Conservation (phyloP, 1,284 basidiomycete species). For the Amylostereum areolatum region DNA sequence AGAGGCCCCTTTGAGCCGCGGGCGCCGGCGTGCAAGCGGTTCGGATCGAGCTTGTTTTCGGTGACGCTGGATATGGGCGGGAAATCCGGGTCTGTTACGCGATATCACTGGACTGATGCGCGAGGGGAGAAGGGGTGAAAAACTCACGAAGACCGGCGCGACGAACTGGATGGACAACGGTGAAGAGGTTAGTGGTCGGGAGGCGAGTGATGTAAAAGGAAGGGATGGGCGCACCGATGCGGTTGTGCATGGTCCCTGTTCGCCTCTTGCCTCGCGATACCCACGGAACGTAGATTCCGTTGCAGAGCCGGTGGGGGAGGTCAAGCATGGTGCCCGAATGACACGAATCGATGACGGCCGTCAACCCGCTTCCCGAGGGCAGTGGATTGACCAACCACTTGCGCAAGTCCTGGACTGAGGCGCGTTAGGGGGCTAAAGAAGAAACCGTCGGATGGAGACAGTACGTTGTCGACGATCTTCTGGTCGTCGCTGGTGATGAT, state of each 20-base stretch:
- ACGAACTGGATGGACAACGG: no score
- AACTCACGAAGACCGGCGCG: background rate
- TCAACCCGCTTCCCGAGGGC: conserved; percentile 22
- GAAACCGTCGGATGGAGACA: background rate
- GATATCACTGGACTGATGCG: no score
- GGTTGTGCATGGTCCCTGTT: conserved; percentile 27
- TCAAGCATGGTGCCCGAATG: conserved; percentile 42
- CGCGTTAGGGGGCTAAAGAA: background rate
- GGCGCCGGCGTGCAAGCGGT: no score
- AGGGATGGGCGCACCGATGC: conserved; percentile 6
- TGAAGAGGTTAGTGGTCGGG: background rate
- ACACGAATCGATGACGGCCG: conserved; percentile 43
- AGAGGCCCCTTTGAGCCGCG: no score
- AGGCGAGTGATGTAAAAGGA: background rate
- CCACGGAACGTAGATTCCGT: conserved; percentile 41
- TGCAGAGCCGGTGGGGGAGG: conserved; percentile 39
- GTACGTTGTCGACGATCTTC: conserved; percentile 33
- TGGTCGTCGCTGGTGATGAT: conserved; percentile 11
- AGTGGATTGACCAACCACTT: conserved; percentile 32
- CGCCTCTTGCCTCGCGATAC: conserved; percentile 34
- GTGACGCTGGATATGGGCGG: no score
- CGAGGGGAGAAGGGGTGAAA: no score
- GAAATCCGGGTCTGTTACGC: no score
- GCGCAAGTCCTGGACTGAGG: conserved; percentile 27
- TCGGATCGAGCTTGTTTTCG: no score